phyloP scores from a whole-genome alignment of 2,329 filamentous ascomycete species.

The Ceratocystis albifundus region DNA sequence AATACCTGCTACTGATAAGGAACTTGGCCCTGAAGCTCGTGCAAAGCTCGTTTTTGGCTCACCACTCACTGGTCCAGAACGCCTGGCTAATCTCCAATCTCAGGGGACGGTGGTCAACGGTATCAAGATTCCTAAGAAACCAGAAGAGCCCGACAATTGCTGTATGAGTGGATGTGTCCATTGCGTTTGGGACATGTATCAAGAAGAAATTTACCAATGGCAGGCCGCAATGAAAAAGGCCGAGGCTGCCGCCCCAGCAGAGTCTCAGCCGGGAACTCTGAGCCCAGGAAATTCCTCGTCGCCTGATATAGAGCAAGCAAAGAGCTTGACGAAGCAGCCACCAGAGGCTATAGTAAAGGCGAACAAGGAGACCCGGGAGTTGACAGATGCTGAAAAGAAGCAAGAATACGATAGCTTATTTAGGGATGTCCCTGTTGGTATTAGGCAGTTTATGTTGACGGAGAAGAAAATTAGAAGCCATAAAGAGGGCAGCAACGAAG shows the following conservation, averaged over 20 bases:
- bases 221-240: constrained; percentile 51
- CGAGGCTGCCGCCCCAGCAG: constrained; percentile 30
- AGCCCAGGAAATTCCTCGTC: neutral
- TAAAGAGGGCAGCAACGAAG: constrained; percentile 46
- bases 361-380: neutral
- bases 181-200: constrained; percentile 87
- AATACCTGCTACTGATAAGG: constrained; percentile 33
- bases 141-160: constrained; percentile 90
- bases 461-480: constrained; percentile 81
- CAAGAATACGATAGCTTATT: constrained; percentile 58
- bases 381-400: constrained; percentile 14
- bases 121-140: constrained; percentile 68
- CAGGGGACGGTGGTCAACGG: constrained; percentile 60
- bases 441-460: constrained; percentile 92
- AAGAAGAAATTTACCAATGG: constrained; percentile 90
- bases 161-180: constrained; percentile 98
- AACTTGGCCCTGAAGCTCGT: constrained; percentile 40
- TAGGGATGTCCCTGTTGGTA: constrained; percentile 73
- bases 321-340: neutral
- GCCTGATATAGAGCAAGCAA: neutral
- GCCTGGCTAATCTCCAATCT: constrained; percentile 45
- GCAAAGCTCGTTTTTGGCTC: constrained; percentile 71
- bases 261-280: constrained; percentile 20
- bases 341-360: neutral
- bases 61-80: constrained; percentile 59